phyloP scores from a whole-genome alignment of 2,329 filamentous ascomycete genomes.

The Furcasterigmium furcatum region DNA sequence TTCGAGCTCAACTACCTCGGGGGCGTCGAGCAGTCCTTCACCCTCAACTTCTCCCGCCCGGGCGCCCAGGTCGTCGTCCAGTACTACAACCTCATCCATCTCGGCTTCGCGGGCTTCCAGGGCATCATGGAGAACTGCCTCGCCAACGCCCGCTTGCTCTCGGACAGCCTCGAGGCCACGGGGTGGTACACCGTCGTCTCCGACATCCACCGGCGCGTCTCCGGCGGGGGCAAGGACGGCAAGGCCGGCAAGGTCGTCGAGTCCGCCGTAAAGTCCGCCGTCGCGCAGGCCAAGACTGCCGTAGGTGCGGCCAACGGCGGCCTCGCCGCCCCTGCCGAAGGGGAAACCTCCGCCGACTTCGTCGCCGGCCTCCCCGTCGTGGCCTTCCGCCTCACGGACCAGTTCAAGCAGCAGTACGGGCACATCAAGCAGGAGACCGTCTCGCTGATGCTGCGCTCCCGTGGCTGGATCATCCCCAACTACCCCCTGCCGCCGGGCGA shows the following conservation, averaged over 20 bases:
- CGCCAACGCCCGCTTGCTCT: constrained; percentile 60
- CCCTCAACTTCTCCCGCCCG: constrained; percentile 69
- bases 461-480: constrained; percentile 71
- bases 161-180: constrained; percentile 60
- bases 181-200: constrained; percentile 64
- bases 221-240: too few relatives aligned
- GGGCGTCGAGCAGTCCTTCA: constrained; percentile 66
- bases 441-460: constrained; percentile 58
- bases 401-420: constrained; percentile 57
- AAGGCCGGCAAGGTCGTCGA: constrained; percentile 7
- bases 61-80: constrained; percentile 68
- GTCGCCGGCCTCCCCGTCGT: constrained; percentile 65
- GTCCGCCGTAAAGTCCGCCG: constrained; percentile 25
- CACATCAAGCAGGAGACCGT: constrained; percentile 63
- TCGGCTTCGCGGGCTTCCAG: constrained; percentile 64
- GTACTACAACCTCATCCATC: constrained; percentile 70
- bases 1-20: constrained; percentile 71
- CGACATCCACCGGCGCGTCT: constrained; percentile 60
- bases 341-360: constrained; percentile 55
- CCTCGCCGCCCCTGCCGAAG: constrained; percentile 13
- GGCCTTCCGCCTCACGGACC: constrained; percentile 60
- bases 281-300: constrained; percentile 30
- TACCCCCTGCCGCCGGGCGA: constrained; percentile 63
- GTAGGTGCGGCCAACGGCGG: constrained; percentile 26
- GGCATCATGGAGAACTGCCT: constrained; percentile 65